Conservation (phyloP, 2,329 filamentous ascomycete species). For the Sarocladium strictum region DNA sequence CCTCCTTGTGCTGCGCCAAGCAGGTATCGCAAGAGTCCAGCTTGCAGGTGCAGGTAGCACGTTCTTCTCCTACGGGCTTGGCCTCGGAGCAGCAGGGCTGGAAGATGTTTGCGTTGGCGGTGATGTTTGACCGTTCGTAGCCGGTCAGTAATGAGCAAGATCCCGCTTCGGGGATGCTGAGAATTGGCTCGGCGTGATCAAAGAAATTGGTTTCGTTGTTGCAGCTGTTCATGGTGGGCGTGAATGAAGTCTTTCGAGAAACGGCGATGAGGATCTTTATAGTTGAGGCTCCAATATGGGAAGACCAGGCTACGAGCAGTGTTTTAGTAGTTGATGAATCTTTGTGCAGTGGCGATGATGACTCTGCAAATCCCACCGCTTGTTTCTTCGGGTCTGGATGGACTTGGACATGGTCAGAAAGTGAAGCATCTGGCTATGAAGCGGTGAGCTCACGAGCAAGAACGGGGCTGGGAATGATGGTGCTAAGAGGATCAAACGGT, state of each 20-base stretch:
- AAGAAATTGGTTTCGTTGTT: background rate
- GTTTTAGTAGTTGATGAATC: too few relatives aligned
- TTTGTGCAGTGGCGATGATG: too few relatives aligned
- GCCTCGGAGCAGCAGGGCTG: constrained; percentile 3
- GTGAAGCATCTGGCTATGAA: too few relatives aligned
- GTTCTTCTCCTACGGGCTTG: constrained; percentile 1
- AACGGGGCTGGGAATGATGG: too few relatives aligned
- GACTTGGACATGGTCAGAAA: too few relatives aligned
- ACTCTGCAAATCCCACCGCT: too few relatives aligned
- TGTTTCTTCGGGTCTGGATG: too few relatives aligned
- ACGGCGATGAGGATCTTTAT: background rate
- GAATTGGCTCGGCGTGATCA: background rate
- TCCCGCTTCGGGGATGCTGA: constrained; percentile 2
- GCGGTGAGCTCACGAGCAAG: too few relatives aligned
- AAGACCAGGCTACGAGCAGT: background rate
- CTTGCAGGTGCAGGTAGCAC: constrained; percentile 4
- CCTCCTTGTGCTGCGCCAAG: background rate
- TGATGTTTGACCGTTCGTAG: constrained; percentile 1
- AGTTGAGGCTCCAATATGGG: background rate
- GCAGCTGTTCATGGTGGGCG: background rate
- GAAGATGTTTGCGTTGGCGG: constrained; percentile 2
- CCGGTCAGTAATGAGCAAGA: constrained; percentile 1
- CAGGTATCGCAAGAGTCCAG: constrained; percentile 4
- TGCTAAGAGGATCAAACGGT: too few relatives aligned
- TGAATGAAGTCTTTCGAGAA: background rate